phyloP scores from a whole-genome alignment of 2,329 filamentous ascomycete genomes.

The Zymoseptoria ardabiliae region DNA sequence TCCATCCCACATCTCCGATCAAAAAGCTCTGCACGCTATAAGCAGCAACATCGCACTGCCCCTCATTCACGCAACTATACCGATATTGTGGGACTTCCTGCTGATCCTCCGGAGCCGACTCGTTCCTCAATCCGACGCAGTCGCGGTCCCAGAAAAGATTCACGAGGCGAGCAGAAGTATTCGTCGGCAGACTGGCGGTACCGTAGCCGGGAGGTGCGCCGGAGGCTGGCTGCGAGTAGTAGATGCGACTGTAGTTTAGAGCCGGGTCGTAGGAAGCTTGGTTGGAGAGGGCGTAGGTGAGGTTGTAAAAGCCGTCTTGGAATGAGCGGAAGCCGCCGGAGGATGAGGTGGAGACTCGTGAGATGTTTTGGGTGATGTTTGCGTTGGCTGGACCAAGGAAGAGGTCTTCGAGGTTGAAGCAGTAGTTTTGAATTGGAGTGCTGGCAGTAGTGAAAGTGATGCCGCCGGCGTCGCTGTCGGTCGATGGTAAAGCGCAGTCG shows the following conservation, averaged over 20 bases:
- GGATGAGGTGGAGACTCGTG: not conserved
- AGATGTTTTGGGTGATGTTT: not conserved
- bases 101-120: not conserved
- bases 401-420: not conserved
- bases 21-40: not conserved
- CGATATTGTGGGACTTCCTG: not conserved
- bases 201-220: too few species aligned
- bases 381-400: not conserved
- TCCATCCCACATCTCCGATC: not conserved
- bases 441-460: conserved; percentile 3
- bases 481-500: not conserved
- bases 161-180: not conserved
- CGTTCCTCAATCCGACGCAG: not conserved
- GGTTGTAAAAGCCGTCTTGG: not conserved
- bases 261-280: not conserved
- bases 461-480: not conserved
- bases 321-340: not conserved
- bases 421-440: not conserved
- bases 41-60: not conserved
- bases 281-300: not conserved
- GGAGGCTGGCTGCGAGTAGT: not conserved
- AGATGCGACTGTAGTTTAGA: not conserved
- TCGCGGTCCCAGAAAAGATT: not conserved
- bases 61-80: not conserved
- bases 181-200: not conserved